Evolutionary conservation across 2,329 filamentous ascomycete species (phyloP), one percentile per base, ranked within the genome.

Genomic region (Stachybotrys chartarum): DNA sequence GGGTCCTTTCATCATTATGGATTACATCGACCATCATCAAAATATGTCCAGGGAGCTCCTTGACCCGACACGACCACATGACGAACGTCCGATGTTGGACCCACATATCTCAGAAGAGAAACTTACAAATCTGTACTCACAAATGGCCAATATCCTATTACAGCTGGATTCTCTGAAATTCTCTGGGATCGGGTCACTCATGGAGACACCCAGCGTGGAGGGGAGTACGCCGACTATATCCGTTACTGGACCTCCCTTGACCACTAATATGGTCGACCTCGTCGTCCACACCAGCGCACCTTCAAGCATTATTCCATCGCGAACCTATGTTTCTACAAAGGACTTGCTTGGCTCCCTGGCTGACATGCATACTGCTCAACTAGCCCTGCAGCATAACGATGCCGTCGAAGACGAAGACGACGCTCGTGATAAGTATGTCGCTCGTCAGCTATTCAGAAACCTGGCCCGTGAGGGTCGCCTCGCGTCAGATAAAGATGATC

Each of bases 261-360:
- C 70, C 1, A 61, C 68, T 4, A 73, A 74, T 54, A 76, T 78
- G 72, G 75, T 71, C 55, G 67, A 74, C 44, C 60, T 73, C 50
- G 47, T 69, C 14, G 60, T 54, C 7, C 50, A 64, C 4, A 58
- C 60, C 44, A 64, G 61, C 32, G 58, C 65, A 16, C 64, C 63
- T 3, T 32, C 17, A 10, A 30, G 50, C 11, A 50, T 65, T 1
- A 52, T 68, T 1, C 62, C 63, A 1, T 8, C 58, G 8, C 42
- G 59, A 50, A 31, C 35, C 32, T 55, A 52, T 14, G 67, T 62
- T 0, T 65, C 60, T 16, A 35, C 14, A 8, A 60, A 70, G 7
- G 66, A 68, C 4, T 76, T 72, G 64, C 72, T 70, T 49, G 50
- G 54, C 11, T 64, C 64, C 2, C 59, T 78, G 7, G 69, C 72